Evolutionary conservation across 768 basidiomycete species (phyloP).

Genomic region (Mrakia blollopis): DNA sequence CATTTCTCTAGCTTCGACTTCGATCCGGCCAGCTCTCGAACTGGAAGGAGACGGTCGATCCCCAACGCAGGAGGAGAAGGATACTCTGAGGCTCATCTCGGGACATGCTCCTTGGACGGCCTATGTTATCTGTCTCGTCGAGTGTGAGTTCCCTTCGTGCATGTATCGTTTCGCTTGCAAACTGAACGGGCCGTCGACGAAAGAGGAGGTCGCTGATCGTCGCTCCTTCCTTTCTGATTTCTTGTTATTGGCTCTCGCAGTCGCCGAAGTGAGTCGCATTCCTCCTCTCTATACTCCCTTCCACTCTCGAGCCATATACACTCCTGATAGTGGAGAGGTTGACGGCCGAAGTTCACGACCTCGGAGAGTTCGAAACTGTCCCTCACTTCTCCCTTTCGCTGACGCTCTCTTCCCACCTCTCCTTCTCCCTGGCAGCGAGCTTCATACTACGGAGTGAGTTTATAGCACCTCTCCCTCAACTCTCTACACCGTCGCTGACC

Average conservation of each 20-base stretch:
- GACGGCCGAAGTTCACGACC: background rate
- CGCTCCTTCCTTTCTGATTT: background rate
- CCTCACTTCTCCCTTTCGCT: background rate
- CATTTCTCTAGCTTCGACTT: background rate
- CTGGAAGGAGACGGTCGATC: conserved; percentile 8
- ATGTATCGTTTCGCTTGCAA: no score
- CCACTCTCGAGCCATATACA: no score
- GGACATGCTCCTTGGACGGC: conserved; percentile 37
- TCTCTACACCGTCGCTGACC: conserved; percentile 39
- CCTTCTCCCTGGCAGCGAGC: background rate
- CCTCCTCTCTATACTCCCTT: no score
- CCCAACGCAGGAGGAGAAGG: conserved; percentile 21
- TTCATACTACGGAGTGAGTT: background rate
- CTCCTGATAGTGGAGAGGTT: background rate
- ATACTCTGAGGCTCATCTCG: conserved; percentile 28
- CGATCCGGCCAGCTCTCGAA: background rate
- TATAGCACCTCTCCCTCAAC: conserved; percentile 35
- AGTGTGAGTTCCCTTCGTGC: conserved; percentile 35
- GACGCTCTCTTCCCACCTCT: background rate
- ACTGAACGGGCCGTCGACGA: no score
- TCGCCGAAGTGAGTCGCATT: background rate
- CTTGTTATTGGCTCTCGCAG: background rate
- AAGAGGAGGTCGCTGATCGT: no score
- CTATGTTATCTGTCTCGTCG: conserved; percentile 27
- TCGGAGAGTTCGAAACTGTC: background rate